These are phyloP conservation scores for Venturia pyrina DNA, from an alignment of 2,329 filamentous ascomycete genomes.

Conservation along the genomic window DNA sequence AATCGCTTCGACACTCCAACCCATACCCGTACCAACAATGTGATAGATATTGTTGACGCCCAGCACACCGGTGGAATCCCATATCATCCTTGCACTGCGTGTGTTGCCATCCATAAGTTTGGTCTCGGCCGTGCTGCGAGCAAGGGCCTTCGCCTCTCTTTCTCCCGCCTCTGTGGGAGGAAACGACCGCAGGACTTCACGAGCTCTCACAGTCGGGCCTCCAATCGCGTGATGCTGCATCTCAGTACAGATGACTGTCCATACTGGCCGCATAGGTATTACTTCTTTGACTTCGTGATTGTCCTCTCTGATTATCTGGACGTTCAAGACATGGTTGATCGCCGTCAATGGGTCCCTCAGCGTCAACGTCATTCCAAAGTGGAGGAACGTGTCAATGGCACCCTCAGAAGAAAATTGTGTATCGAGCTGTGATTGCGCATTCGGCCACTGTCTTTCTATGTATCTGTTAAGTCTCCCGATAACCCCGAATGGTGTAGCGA, in stretches of 20 bases:
- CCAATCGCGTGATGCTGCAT: background rate
- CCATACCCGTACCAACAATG: background rate
- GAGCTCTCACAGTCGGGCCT: background rate
- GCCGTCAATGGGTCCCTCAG: background rate
- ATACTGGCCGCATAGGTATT: background rate
- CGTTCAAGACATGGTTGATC: background rate
- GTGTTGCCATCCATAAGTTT: background rate
- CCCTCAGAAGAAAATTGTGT: background rate
- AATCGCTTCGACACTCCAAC: background rate
- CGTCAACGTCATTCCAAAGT: background rate
- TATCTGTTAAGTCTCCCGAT: background rate
- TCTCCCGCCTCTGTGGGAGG: background rate
- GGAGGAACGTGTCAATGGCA: background rate
- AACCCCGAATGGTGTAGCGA: background rate
- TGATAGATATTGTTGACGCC: conserved; percentile 2
- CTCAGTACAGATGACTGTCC: background rate
- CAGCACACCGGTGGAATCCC: background rate
- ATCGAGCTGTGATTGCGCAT: background rate
- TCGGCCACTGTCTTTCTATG: background rate
- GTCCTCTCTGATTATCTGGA: background rate
- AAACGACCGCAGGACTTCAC: background rate
- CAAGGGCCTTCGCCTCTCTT: background rate
- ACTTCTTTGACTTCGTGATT: background rate
- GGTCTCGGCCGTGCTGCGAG: background rate
- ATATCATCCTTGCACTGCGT: background rate